These are phyloP conservation scores for Teratosphaeria viscida DNA, from an alignment of 2,329 filamentous ascomycete genomes.

Conservation along the genomic window DNA sequence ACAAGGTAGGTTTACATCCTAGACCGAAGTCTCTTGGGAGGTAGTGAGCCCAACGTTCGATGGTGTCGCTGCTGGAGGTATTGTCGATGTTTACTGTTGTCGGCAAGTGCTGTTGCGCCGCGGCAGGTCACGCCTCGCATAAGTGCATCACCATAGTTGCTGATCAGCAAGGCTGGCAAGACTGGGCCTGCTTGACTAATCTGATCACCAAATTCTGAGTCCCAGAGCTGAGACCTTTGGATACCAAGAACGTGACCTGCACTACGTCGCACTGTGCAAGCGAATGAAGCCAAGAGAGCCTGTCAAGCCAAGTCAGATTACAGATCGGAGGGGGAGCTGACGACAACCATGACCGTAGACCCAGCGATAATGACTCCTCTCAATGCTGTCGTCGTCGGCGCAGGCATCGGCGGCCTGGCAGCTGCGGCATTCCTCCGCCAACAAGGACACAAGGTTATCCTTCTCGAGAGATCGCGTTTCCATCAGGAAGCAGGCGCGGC, in stretches of 20 bases:
- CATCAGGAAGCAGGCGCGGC: slow-evolving; percentile 21
- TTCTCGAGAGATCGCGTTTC: slow-evolving; percentile 11
- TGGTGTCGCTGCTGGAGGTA: background rate
- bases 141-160: background rate
- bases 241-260: too few species aligned
- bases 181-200: background rate
- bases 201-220: background rate
- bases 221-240: too few species aligned
- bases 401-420: background rate
- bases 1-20: too few species aligned
- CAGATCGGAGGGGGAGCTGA: background rate
- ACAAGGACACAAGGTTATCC: background rate
- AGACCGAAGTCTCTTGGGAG: too few species aligned
- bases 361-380: background rate
- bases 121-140: background rate
- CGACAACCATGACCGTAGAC: background rate
- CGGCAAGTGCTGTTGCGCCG: background rate
- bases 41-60: background rate
- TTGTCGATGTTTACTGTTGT: background rate
- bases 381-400: background rate
- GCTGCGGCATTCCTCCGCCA: background rate
- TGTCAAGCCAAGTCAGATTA: background rate
- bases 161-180: background rate
- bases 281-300: background rate
- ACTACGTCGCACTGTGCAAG: too few species aligned